These are phyloP conservation scores for Debaryomyces subglobosus DNA, from an alignment of 1,139 yeast genomes.

Conservation along the genomic window DNA sequence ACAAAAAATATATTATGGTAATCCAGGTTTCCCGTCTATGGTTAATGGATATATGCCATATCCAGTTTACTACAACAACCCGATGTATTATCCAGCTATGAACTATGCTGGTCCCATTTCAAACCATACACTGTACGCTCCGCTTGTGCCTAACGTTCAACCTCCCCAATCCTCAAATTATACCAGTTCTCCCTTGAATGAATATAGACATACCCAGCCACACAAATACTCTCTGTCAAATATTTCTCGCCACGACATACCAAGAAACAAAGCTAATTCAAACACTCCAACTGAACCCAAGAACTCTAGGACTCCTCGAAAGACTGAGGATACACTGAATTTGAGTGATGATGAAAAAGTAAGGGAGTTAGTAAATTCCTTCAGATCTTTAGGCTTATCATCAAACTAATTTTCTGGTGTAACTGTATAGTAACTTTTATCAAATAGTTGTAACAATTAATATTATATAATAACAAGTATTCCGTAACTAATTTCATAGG, in stretches of 20 bases:
- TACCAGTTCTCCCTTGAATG: constrained; percentile 3
- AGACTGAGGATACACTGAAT: background rate
- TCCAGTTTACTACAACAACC: constrained; percentile 11
- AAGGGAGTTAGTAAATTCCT: constrained; percentile 33
- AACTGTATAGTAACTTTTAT: background rate
- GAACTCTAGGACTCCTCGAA: background rate
- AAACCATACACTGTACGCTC: background rate
- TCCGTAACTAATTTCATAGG: background rate
- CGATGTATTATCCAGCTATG: constrained; percentile 2
- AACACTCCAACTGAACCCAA: background rate
- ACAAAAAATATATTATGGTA: constrained; percentile 36
- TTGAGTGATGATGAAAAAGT: constrained; percentile 33
- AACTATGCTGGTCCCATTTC: constrained; percentile 1
- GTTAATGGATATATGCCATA: constrained; percentile 9
- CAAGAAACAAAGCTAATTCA: background rate
- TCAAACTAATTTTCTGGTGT: constrained; percentile 2
- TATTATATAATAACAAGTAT: background rate
- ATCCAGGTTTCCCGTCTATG: constrained; percentile 4
- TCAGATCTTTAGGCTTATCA: constrained; percentile 21
- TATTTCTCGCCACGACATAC: background rate
- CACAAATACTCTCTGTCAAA: background rate
- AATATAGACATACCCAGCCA: background rate
- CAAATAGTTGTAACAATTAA: background rate
- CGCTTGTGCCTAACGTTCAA: constrained; percentile 3
- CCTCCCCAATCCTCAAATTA: background rate